A percentile compares a stretch with the other conserved stretches of the same genome.
Evolutionary conservation across 202 grass and related monocot genomes (phyloP).

Genomic region (Schoenoplectus triqueter): DNA sequence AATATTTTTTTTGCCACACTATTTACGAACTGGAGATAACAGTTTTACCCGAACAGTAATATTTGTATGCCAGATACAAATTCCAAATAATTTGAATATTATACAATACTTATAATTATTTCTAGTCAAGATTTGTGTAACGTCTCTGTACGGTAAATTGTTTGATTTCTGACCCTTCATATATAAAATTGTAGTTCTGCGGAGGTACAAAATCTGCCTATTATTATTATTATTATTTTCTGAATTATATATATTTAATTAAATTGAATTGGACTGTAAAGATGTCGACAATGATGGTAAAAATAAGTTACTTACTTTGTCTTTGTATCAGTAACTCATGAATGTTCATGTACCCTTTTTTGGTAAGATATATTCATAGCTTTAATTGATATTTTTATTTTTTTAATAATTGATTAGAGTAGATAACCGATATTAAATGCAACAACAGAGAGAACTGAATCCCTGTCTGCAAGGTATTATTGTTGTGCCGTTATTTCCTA

Average conservation of each 20-base stretch:
- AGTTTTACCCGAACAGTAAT: background rate
- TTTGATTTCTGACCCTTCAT: background rate
- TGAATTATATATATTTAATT: background rate
- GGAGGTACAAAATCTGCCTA: background rate
- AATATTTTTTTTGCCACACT: background rate
- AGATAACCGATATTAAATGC: background rate
- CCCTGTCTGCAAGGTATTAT: background rate
- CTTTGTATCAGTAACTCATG: no score
- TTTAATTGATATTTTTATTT: background rate
- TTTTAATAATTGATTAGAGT: constrained; percentile 8
- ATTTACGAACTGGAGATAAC: background rate
- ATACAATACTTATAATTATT: no score
- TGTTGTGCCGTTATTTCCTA: background rate
- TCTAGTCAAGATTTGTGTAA: no score
- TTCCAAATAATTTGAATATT: no score
- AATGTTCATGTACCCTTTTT: background rate
- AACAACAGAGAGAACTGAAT: background rate
- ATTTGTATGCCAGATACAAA: background rate
- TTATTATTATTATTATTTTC: background rate
- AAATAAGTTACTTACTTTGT: background rate
- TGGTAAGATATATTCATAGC: background rate
- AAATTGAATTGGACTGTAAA: background rate
- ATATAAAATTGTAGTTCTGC: background rate
- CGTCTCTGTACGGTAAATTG: no score
- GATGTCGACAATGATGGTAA: background rate